Percentiles rank a stretch among this genome's conserved stretches.
Evolutionary conservation across 2,329 filamentous ascomycete genomes (phyloP).

Genomic region (Colletotrichum kahawae): DNA sequence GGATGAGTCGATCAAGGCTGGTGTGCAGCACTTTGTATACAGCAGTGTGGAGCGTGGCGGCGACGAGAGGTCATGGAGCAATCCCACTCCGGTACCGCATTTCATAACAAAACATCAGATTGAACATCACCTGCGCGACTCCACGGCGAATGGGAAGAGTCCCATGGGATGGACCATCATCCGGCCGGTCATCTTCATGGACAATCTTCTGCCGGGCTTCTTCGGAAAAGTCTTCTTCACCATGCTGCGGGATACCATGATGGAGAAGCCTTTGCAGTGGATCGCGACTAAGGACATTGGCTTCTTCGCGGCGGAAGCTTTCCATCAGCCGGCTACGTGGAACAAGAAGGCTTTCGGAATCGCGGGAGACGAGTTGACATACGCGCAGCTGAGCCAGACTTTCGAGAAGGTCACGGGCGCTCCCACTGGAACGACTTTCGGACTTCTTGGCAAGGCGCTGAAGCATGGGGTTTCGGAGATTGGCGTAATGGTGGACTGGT

Average conservation of each 20-base stretch:
- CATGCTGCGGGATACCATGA: conserved; percentile 32
- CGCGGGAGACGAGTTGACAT: not conserved
- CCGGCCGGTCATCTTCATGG: conserved; percentile 63
- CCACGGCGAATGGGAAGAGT: conserved; percentile 30
- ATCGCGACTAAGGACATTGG: conserved; percentile 46
- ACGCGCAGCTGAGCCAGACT: not conserved
- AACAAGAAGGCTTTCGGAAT: not conserved
- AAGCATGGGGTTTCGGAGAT: not conserved
- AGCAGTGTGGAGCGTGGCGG: conserved; percentile 64
- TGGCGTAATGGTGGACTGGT: not conserved
- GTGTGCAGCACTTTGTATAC: conserved; percentile 63
- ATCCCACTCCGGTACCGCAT: conserved; percentile 58
- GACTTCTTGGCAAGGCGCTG: not conserved
- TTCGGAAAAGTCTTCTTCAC: conserved; percentile 34
- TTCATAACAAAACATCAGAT: conserved; percentile 62
- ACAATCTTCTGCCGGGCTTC: conserved; percentile 43
- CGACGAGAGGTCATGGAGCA: conserved; percentile 44
- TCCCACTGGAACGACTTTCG: not conserved
- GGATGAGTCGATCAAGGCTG: conserved; percentile 54
- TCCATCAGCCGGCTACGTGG: conserved; percentile 33
- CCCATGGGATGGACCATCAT: conserved; percentile 63
- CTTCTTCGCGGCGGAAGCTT: conserved; percentile 41
- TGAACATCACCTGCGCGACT: conserved; percentile 57
- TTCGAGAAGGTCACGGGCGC: not conserved
- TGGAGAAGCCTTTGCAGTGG: conserved; percentile 37